Evolutionary conservation across 257 asterid species (phyloP).

Genomic region (Fraxinus excelsior): DNA sequence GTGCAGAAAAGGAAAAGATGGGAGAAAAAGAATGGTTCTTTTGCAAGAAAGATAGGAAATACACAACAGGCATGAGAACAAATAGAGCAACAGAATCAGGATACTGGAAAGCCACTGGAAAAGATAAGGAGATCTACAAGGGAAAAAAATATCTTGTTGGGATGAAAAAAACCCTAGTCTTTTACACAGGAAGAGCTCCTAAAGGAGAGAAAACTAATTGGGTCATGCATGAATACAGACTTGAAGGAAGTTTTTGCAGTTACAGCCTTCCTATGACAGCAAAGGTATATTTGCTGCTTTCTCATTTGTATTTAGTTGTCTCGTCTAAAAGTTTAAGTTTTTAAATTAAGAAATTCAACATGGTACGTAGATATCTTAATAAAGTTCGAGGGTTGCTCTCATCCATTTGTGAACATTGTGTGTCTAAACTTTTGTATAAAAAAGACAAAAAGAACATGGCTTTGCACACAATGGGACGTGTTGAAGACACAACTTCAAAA

Average conservation of each 20-base stretch:
- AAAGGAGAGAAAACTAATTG: conserved; percentile 77
- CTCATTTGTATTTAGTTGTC: not conserved
- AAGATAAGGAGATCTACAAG: conserved; percentile 70
- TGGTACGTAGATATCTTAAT: too few species aligned
- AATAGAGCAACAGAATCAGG: conserved; percentile 80
- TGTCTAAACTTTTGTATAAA: too few species aligned
- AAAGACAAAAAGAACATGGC: too few species aligned
- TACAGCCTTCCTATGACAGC: conserved; percentile 58
- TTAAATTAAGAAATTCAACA: too few species aligned
- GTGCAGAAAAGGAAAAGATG: conserved; percentile 66
- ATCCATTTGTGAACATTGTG: too few species aligned
- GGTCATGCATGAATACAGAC: conserved; percentile 87
- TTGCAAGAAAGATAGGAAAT: conserved; percentile 72
- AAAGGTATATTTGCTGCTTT: conserved; percentile 42
- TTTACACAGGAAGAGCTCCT: conserved; percentile 91
- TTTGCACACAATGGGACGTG: too few species aligned
- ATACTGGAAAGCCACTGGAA: conserved; percentile 93
- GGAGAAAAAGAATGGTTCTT: conserved; percentile 84
- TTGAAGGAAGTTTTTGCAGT: conserved; percentile 55
- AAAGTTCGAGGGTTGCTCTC: too few species aligned
- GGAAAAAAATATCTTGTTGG: conserved; percentile 56
- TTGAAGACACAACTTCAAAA: too few species aligned
- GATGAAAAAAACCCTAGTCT: conserved; percentile 89
- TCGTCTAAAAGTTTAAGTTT: not conserved
- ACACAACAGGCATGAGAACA: conserved; percentile 85